Evolutionary conservation across 805 yeast genomes (phyloP).

Genomic region (Kregervanrija delftensis): DNA sequence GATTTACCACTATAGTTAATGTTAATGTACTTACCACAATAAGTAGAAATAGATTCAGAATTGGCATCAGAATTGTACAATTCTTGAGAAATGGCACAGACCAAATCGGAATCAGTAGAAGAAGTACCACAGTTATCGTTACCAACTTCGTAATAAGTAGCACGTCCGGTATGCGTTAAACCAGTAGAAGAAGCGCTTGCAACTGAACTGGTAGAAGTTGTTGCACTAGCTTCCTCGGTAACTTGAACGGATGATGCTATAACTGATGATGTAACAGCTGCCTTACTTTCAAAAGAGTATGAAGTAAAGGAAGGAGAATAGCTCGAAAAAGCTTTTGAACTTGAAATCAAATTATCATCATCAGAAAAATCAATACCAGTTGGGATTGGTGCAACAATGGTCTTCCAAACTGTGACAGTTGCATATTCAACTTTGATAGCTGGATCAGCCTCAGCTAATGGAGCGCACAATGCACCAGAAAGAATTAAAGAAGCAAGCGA

Average conservation of each 20-base stretch:
- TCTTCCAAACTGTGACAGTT: conserved; percentile 1
- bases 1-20: conserved; percentile 41
- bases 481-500: background rate
- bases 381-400: conserved; percentile 1
- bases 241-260: background rate
- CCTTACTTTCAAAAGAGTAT: background rate
- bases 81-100: conserved; percentile 43
- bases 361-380: background rate
- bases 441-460: conserved; percentile 1
- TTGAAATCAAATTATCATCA: background rate
- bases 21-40: conserved; percentile 45
- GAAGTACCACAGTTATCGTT: conserved; percentile 46
- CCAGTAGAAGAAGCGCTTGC: conserved; percentile 7
- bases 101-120: conserved; percentile 33
- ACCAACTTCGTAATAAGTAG: conserved; percentile 41
- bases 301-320: background rate
- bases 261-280: conserved; percentile 1
- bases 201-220: conserved; percentile 3
- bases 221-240: conserved; percentile 4
- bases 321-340: background rate
- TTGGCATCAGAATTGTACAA: conserved; percentile 28
- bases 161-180: conserved; percentile 32
- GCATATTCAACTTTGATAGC: background rate
- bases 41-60: conserved; percentile 26
- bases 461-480: background rate